Evolutionary conservation across 2,329 filamentous ascomycete species (phyloP), one percentile per base, ranked within the genome.

Genomic region (Aspergillus costaricaensis): DNA sequence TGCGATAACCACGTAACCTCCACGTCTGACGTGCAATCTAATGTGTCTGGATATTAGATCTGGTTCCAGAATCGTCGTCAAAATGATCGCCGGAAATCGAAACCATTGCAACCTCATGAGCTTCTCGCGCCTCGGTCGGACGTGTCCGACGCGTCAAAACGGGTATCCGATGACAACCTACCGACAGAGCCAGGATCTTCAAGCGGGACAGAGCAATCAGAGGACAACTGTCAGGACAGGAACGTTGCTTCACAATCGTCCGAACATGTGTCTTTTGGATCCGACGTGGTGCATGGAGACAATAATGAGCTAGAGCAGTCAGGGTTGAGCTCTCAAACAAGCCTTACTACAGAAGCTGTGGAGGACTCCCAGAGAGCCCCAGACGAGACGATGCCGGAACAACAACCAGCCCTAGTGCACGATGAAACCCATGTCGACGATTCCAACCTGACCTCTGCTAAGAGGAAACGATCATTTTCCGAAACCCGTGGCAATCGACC

Each of bases 21-120:
- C 5, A 23, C 41, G 2, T 14, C 41, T 44, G 19, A 44, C 9
- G 21, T 44, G 41, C 41, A 23, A 19, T 44, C 41, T 44, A 44
- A 44, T 14, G 19, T 15, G 19, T 21, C 41, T 44, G 41, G 7
- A 44, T 23, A 17, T 14, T 63, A 97, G 94, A 96, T 97, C 69
- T 98, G 94, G 94, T 97, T 97, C 79, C 94, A 97, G 73, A 97
- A 97, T 72, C 87, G 92, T 72, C 86, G 94, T 66, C 94, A 98
- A 76, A 96, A 96, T 77, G 91, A 96, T 75, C 86, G 94, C 69
- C 87, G 94, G 67, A 96, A 94, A 80, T 92, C 91, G 58, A 89
- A 91, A 68, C 92, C 93, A 50, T 83, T 96, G 39, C 86, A 91
- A 27, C 86, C 89, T 9, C 88, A 92, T 74, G 91, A 95, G 74